A percentile compares a stretch with the other conserved stretches of the same genome.
Evolutionary conservation across 2,329 filamentous ascomycete species (phyloP).

Genomic region (Talaromyces verruculosus): DNA sequence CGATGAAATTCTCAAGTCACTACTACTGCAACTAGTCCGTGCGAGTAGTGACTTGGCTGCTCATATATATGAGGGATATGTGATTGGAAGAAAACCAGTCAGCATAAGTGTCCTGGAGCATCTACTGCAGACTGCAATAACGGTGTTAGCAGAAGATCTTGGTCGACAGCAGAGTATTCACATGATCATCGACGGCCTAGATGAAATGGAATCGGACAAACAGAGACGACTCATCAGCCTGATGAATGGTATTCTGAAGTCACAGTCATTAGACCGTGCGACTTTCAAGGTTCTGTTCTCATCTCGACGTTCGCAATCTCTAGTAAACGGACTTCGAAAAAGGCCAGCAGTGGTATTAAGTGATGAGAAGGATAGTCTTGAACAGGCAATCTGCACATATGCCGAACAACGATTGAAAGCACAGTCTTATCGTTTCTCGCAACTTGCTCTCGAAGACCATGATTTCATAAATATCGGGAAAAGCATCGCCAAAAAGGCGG

Average conservation of each 20-base stretch:
- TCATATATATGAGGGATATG: not conserved
- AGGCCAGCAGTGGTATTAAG: not conserved
- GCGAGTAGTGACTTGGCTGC: not conserved
- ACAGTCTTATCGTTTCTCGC: not conserved
- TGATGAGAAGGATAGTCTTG: not conserved
- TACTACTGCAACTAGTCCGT: not conserved
- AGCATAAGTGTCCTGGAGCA: not conserved
- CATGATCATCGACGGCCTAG: not conserved
- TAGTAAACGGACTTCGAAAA: not conserved
- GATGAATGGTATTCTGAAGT: not conserved
- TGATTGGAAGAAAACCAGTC: not conserved
- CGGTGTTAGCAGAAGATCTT: not conserved
- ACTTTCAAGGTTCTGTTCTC: not conserved
- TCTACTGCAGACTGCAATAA: not conserved
- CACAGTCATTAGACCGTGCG: not conserved
- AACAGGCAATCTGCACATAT: not conserved
- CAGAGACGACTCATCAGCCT: not conserved
- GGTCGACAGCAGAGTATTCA: not conserved
- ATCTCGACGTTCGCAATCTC: not conserved
- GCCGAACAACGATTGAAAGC: not conserved
- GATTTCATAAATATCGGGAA: not conserved
- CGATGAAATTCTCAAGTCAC: not conserved
- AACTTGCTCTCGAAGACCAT: not conserved
- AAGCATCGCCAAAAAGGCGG: not conserved
- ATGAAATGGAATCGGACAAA: not conserved